Percentiles rank a stretch among this genome's conserved stretches.
phyloP scores from a whole-genome alignment of 371 early-diverging fungal species.

The Cokeromyces recurvatus region DNA sequence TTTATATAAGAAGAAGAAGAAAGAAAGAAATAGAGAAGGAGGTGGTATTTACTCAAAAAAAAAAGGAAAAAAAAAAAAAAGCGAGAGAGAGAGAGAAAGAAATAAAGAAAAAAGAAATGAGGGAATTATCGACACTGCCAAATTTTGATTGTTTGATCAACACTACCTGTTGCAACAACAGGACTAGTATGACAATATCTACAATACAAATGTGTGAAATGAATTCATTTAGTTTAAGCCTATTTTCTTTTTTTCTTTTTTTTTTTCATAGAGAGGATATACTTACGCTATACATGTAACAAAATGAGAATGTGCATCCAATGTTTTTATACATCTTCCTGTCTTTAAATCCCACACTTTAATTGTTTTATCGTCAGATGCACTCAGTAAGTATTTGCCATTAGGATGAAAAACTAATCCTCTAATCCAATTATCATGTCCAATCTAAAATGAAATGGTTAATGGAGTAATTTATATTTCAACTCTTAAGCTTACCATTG shows the following conservation, averaged over 20 bases:
- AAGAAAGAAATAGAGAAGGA: too few relatives aligned
- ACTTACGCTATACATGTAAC: conserved; percentile 66
- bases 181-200: conserved; percentile 44
- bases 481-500: conserved; percentile 47
- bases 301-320: conserved; percentile 86
- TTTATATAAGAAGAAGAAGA: too few relatives aligned
- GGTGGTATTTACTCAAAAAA: too few relatives aligned
- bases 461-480: not conserved
- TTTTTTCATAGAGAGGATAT: too few relatives aligned
- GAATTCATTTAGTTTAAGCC: conserved; percentile 13
- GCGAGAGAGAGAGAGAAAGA: too few relatives aligned
- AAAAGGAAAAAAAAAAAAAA: too few relatives aligned
- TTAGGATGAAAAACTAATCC: conserved; percentile 73
- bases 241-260: too few relatives aligned
- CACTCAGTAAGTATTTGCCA: conserved; percentile 71
- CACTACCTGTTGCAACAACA: conserved; percentile 75
- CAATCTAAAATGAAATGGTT: conserved; percentile 42
- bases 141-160: conserved; percentile 66
- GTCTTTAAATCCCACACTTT: conserved; percentile 84
- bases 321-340: conserved; percentile 70
- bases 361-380: conserved; percentile 81
- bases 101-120: not conserved
- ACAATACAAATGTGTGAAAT: conserved; percentile 74
- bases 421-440: conserved; percentile 94
- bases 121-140: conserved; percentile 53